phyloP scores from a whole-genome alignment of 768 basidiomycete genomes.

The Tricholoma bakamatsutake region DNA sequence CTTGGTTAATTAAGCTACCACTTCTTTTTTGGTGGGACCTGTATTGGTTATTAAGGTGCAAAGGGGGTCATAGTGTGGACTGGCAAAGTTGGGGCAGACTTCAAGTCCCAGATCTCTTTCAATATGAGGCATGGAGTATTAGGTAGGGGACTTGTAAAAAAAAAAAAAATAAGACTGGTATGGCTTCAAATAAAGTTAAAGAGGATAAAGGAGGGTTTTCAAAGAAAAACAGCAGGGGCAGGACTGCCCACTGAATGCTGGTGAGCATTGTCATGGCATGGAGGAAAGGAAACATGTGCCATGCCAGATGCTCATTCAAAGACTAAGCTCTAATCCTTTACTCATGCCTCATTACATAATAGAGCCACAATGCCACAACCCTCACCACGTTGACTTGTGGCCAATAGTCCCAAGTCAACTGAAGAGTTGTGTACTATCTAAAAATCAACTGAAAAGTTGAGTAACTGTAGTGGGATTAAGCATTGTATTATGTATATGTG shows the following conservation, averaged over 20 bases:
- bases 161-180: background rate
- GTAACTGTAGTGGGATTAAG: too few relatives aligned
- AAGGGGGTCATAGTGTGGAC: too few relatives aligned
- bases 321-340: background rate
- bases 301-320: background rate
- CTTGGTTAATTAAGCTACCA: too few relatives aligned
- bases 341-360: slow-evolving; percentile 1
- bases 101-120: too few relatives aligned
- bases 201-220: background rate
- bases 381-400: too few relatives aligned
- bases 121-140: too few relatives aligned
- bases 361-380: background rate
- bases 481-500: too few relatives aligned
- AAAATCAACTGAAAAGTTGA: too few relatives aligned
- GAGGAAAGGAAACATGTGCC: slow-evolving; percentile 1
- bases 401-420: too few relatives aligned
- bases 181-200: background rate
- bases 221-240: background rate
- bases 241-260: background rate
- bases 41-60: too few relatives aligned
- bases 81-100: background rate
- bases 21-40: too few relatives aligned
- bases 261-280: background rate
- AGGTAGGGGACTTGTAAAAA: background rate
- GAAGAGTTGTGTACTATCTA: too few relatives aligned